Percentiles rank a stretch among this genome's conserved stretches.
Conservation (phyloP, 805 yeast species). For the Spencermartinsiella europaea region DNA sequence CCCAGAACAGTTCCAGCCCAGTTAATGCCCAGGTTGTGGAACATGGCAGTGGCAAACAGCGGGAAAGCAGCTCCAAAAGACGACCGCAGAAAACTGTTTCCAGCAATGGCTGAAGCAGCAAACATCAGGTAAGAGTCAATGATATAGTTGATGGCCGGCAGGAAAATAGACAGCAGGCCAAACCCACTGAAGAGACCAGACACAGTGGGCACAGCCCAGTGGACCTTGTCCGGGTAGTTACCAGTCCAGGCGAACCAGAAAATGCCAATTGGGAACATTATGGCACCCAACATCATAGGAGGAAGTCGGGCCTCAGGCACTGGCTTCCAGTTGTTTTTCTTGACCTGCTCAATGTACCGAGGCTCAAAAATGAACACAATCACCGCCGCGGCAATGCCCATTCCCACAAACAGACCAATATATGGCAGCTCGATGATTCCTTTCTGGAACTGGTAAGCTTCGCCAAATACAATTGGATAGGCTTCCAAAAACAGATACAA, state of each 20-base stretch:
- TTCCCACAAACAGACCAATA: conserved; percentile 67
- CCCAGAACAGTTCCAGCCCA: conserved; percentile 80
- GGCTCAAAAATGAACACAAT: conserved; percentile 51
- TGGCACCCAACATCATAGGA: conserved; percentile 68
- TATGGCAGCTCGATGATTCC: conserved; percentile 78
- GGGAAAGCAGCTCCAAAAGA: conserved; percentile 69
- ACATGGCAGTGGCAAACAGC: conserved; percentile 68
- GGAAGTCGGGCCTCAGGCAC: conserved; percentile 83
- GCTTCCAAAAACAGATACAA: conserved; percentile 70
- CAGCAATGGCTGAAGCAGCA: conserved; percentile 80
- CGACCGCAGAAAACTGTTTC: conserved; percentile 67
- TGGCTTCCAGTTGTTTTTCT: conserved; percentile 50
- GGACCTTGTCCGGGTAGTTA: conserved; percentile 59
- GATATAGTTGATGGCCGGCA: conserved; percentile 66
- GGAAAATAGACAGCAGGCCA: conserved; percentile 64
- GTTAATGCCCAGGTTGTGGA: conserved; percentile 58
- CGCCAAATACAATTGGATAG: conserved; percentile 63
- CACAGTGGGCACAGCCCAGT: conserved; percentile 74
- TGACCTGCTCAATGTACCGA: conserved; percentile 44
- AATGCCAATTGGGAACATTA: conserved; percentile 71
- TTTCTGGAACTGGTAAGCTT: conserved; percentile 51
- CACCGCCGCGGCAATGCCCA: conserved; percentile 49
- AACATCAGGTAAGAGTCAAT: conserved; percentile 64
- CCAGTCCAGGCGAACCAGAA: conserved; percentile 92
- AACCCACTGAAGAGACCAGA: conserved; percentile 63